Percentiles rank a stretch among this genome's conserved stretches.
Evolutionary conservation across 2,329 filamentous ascomycete species (phyloP).

Genomic region (Clarireedia monteithiana): DNA sequence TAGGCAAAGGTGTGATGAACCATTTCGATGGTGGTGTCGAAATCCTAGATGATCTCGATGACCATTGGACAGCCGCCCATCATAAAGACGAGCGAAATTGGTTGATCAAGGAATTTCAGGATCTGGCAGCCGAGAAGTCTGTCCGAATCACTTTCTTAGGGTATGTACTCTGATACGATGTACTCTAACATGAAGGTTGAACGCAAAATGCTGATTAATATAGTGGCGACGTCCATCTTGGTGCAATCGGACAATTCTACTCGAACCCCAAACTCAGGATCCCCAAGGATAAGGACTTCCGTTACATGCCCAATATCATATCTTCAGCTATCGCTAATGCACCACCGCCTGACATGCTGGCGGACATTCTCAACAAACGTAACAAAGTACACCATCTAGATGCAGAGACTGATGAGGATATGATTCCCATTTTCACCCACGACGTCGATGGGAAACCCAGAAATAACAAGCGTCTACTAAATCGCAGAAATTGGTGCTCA

Average conservation of each 20-base stretch:
- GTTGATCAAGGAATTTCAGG: conserved; percentile 84
- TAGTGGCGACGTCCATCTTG: conserved; percentile 88
- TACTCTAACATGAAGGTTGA: background rate
- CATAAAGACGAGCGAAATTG: conserved; percentile 86
- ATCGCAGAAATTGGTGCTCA: conserved; percentile 91
- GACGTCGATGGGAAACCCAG: conserved; percentile 84
- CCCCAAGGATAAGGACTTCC: conserved; percentile 82
- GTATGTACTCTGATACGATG: conserved; percentile 31
- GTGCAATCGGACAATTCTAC: conserved; percentile 89
- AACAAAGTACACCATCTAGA: conserved; percentile 74
- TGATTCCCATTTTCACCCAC: conserved; percentile 87
- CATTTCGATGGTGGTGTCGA: conserved; percentile 88
- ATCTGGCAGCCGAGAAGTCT: conserved; percentile 86
- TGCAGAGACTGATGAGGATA: conserved; percentile 79
- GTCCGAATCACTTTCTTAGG: conserved; percentile 84
- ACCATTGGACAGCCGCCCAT: conserved; percentile 95
- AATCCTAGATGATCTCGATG: conserved; percentile 84
- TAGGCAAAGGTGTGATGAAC: conserved; percentile 72
- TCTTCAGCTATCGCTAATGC: conserved; percentile 92
- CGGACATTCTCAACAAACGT: conserved; percentile 86
- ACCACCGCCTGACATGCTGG: conserved; percentile 79
- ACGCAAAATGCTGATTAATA: conserved; percentile 15
- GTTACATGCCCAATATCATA: conserved; percentile 95
- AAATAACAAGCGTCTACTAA: conserved; percentile 85
- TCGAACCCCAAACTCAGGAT: conserved; percentile 76